Conservation (phyloP, 208 protist genomes). For the Trypanosoma congolense region DNA sequence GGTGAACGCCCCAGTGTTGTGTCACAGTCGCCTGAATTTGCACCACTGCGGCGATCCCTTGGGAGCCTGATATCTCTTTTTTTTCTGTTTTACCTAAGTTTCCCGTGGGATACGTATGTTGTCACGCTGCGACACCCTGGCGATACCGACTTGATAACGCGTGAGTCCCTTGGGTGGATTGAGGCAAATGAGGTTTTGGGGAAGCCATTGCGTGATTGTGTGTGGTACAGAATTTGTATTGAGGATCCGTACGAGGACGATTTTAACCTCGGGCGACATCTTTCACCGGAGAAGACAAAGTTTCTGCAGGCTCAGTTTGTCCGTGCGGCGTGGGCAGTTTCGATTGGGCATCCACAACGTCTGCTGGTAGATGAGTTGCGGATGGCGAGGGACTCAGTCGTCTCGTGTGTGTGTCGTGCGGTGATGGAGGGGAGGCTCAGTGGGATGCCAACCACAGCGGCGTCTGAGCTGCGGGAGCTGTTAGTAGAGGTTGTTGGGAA, state of each 20-base stretch:
- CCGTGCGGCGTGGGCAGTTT: constrained; percentile 17
- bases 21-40: not conserved
- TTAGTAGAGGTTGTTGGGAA: not conserved
- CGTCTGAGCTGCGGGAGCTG: constrained; percentile 15
- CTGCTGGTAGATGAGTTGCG: constrained; percentile 3
- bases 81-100: constrained; percentile 14
- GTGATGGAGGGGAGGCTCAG: constrained; percentile 21
- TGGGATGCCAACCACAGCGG: constrained; percentile 15
- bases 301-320: constrained; percentile 71
- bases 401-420: constrained; percentile 3
- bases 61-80: constrained; percentile 11
- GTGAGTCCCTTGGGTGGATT: constrained; percentile 33
- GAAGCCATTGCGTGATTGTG: constrained; percentile 31
- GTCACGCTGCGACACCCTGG: constrained; percentile 9
- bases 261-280: constrained; percentile 67
- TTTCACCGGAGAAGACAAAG: constrained; percentile 38
- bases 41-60: not conserved
- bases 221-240: constrained; percentile 68
- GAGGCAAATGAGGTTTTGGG: constrained; percentile 21
- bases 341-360: constrained; percentile 1
- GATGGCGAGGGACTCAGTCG: not conserved
- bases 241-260: constrained; percentile 79
- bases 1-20: constrained; percentile 1
- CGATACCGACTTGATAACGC: not conserved
- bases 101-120: constrained; percentile 14